phyloP scores from a whole-genome alignment of 306 rosid genomes.

The Lathyrus sativus region DNA sequence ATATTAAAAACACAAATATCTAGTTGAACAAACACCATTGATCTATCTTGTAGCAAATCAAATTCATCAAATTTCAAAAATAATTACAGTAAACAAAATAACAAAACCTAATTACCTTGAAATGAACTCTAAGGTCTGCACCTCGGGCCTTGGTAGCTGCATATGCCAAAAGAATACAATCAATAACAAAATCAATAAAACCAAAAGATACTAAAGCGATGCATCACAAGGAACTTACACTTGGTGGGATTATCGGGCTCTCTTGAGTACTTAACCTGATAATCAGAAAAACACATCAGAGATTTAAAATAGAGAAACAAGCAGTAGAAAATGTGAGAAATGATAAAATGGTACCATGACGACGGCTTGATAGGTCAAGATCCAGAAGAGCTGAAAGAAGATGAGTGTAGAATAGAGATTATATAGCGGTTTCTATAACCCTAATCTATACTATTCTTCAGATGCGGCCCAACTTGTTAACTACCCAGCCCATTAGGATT shows the following conservation, averaged over 20 bases:
- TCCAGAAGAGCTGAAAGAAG: too few relatives aligned
- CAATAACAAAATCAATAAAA: neutral
- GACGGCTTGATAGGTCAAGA: constrained; percentile 36
- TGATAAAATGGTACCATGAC: constrained; percentile 54
- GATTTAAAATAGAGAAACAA: neutral
- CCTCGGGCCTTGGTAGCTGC: constrained; percentile 98
- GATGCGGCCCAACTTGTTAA: too few relatives aligned
- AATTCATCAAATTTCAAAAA: neutral
- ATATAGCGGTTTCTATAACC: too few relatives aligned
- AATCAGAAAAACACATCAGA: neutral
- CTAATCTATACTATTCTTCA: too few relatives aligned
- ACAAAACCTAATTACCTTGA: constrained; percentile 57
- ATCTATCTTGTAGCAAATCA: neutral
- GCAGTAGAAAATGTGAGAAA: too few relatives aligned
- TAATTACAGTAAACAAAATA: neutral
- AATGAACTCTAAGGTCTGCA: constrained; percentile 84
- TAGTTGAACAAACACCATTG: neutral
- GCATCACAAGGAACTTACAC: constrained; percentile 44
- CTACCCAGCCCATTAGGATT: too few relatives aligned
- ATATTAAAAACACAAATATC: neutral
- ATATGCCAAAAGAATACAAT: neutral
- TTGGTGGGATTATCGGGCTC: constrained; percentile 94
- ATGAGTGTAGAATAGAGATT: too few relatives aligned
- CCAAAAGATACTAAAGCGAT: neutral
- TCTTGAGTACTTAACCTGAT: constrained; percentile 89